A percentile compares a stretch with the other conserved stretches of the same genome.
Conservation (phyloP, 176 grass and related monocot species). For the Juncus effusus region DNA sequence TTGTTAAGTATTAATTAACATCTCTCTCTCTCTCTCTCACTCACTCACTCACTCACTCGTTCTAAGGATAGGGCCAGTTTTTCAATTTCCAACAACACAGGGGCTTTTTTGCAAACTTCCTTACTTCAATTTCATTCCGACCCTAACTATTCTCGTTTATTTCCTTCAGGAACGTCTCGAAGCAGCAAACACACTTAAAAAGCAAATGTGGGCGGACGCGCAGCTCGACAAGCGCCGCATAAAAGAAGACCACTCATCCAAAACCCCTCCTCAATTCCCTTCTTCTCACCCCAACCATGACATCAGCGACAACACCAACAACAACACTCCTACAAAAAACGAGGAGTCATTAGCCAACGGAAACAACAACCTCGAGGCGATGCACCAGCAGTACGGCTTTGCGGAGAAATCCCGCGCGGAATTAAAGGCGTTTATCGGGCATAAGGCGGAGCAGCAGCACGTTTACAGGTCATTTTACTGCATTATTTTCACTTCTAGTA, state of each 20-base stretch:
- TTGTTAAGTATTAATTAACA: too few relatives aligned
- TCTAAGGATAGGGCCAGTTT: too few relatives aligned
- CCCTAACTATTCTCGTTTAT: conserved; percentile 1
- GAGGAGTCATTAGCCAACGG: too few relatives aligned
- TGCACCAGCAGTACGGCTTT: conserved; percentile 70
- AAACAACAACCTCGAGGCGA: conserved; percentile 43
- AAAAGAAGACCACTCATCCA: conserved; percentile 52
- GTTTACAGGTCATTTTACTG: conserved; percentile 30
- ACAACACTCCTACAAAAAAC: conserved; percentile 22
- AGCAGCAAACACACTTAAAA: conserved; percentile 87
- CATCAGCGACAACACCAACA: conserved; percentile 20
- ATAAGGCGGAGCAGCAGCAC: conserved; percentile 83
- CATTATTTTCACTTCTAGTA: too few relatives aligned
- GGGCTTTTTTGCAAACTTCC: too few relatives aligned
- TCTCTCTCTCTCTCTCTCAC: background rate
- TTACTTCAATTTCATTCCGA: background rate
- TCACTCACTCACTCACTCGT: conserved; percentile 4
- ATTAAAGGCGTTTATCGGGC: conserved; percentile 71
- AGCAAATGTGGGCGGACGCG: conserved; percentile 97
- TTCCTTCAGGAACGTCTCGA: conserved; percentile 76
- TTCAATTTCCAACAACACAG: background rate
- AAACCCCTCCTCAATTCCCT: conserved; percentile 45
- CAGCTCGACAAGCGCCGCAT: conserved; percentile 88
- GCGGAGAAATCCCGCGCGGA: conserved; percentile 82
- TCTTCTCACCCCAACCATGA: conserved; percentile 40